phyloP scores from a whole-genome alignment of 2,329 filamentous ascomycete species.

The Claviceps citrina region DNA sequence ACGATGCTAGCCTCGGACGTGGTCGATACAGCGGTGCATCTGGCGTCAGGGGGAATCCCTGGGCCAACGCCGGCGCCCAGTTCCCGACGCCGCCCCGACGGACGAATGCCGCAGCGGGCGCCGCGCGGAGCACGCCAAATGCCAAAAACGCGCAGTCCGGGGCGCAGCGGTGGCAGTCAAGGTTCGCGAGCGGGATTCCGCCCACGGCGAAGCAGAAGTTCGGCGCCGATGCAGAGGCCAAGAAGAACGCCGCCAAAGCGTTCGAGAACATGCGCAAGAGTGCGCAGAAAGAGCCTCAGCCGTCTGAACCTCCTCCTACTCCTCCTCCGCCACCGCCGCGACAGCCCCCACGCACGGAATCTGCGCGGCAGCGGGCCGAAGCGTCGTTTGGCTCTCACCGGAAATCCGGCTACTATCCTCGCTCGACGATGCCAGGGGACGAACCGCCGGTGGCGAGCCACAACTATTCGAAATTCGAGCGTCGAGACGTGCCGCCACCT shows the following conservation, averaged over 20 bases:
- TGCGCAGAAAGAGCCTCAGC: conserved; percentile 14
- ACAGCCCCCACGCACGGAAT: conserved; percentile 33
- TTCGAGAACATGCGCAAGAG: conserved; percentile 29
- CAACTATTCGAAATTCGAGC: conserved; percentile 28
- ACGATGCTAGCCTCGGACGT: conserved; percentile 32
- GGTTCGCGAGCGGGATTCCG: conserved; percentile 26
- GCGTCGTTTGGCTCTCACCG: conserved; percentile 39
- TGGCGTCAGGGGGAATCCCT: conserved; percentile 42
- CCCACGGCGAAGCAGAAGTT: conserved; percentile 27
- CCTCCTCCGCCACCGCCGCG: conserved; percentile 19
- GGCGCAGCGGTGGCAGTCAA: conserved; percentile 29
- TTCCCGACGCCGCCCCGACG: conserved; percentile 36
- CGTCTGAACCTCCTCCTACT: conserved; percentile 13
- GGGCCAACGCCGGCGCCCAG: conserved; percentile 31
- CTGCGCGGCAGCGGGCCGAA: conserved; percentile 36
- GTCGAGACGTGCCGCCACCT: conserved; percentile 7
- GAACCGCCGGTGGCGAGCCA: conserved; percentile 34
- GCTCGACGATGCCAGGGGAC: conserved; percentile 32
- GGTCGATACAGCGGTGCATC: conserved; percentile 32
- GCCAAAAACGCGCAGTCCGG: conserved; percentile 19
- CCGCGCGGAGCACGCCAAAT: conserved; percentile 6
- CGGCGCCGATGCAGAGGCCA: conserved; percentile 20
- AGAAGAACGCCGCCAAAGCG: conserved; percentile 26
- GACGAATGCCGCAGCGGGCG: conserved; percentile 13
- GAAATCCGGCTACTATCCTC: conserved; percentile 34